Percentiles rank a stretch among this genome's conserved stretches.
These are phyloP conservation scores for Dryas drummondii DNA, from an alignment of 306 rosid species.

Conservation along the genomic window DNA sequence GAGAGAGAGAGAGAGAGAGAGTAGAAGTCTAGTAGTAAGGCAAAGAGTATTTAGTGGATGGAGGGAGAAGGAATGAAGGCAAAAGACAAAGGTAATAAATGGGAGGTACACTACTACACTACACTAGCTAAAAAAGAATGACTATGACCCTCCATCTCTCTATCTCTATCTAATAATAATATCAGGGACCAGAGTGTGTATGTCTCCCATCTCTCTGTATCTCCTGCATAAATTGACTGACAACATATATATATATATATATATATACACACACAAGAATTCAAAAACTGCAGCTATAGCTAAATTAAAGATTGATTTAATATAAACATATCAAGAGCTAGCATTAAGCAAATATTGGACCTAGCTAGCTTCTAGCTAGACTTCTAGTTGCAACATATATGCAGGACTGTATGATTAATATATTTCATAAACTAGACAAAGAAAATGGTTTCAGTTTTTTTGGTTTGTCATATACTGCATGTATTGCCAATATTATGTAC, in stretches of 20 bases:
- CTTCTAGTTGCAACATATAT: too few relatives aligned
- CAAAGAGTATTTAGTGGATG: conserved; percentile 76
- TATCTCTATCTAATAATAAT: conserved; percentile 52
- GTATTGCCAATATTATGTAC: too few relatives aligned
- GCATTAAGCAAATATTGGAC: too few relatives aligned
- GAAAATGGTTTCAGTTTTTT: too few relatives aligned
- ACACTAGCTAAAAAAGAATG: conserved; percentile 52
- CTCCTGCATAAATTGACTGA: conserved; percentile 29
- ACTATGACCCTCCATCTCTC: conserved; percentile 66
- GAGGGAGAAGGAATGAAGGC: conserved; percentile 85
- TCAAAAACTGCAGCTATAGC: too few relatives aligned
- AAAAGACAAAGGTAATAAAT: conserved; percentile 94
- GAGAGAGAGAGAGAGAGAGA: conserved; percentile 26
- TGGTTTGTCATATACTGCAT: too few relatives aligned
- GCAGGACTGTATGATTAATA: too few relatives aligned
- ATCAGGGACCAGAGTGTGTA: conserved; percentile 57
- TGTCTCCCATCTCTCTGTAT: conserved; percentile 27
- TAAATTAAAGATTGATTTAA: too few relatives aligned
- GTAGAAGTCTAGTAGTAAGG: conserved; percentile 38
- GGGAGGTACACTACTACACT: conserved; percentile 61
- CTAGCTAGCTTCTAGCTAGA: too few relatives aligned
- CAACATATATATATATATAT: neutral
- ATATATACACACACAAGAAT: too few relatives aligned
- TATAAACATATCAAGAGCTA: too few relatives aligned
- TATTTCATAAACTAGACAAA: too few relatives aligned